Conservation (phyloP, 371 early-diverging fungal species). For the Apophysomyces sp. region DNA sequence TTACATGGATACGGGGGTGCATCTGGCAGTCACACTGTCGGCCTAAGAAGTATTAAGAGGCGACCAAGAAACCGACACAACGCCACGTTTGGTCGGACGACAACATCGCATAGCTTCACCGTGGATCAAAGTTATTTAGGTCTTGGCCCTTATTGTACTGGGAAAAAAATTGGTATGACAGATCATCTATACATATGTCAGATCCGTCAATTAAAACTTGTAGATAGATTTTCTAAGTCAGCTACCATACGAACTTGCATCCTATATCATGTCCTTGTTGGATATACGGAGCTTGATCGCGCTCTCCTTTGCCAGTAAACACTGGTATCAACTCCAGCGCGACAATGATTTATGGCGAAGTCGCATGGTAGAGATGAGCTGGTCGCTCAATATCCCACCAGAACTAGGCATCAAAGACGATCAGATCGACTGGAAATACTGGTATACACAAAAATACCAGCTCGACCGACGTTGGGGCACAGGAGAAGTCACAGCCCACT, state of each 20-base stretch:
- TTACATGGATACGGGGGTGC: neutral
- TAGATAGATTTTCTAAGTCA: constrained; percentile 11
- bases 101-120: neutral
- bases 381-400: constrained; percentile 4
- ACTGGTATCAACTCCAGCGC: constrained; percentile 9
- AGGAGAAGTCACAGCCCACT: constrained; percentile 33
- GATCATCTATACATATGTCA: neutral
- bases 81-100: neutral
- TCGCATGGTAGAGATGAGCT: constrained; percentile 10
- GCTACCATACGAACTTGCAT: constrained; percentile 25
- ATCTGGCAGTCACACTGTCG: neutral
- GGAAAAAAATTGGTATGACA: neutral
- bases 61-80: neutral
- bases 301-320: constrained; percentile 4
- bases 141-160: neutral
- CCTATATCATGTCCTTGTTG: constrained; percentile 23
- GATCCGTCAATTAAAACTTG: neutral
- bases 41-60: neutral
- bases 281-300: constrained; percentile 10
- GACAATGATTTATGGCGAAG: constrained; percentile 18
- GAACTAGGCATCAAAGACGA: constrained; percentile 1
- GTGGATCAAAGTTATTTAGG: neutral
- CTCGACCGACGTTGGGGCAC: constrained; percentile 34
- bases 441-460: constrained; percentile 30
- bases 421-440: constrained; percentile 28